Evolutionary conservation across 257 asterid species (phyloP).

Genomic region (Capsicum rhomboideum): DNA sequence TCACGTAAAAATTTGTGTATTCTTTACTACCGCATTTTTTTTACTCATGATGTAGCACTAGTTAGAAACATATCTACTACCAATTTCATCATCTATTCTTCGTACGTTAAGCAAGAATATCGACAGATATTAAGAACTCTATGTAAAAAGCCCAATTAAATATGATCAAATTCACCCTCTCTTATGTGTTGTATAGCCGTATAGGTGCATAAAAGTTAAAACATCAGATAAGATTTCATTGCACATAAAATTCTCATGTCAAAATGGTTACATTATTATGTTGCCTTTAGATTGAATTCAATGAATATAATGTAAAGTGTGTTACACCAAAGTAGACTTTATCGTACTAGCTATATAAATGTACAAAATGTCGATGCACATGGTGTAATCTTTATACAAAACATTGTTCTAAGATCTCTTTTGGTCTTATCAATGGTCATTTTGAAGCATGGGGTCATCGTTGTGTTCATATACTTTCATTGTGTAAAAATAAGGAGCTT

Average conservation of each 20-base stretch:
- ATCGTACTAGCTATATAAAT: neutral
- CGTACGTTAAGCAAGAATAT: no score
- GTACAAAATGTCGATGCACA: neutral
- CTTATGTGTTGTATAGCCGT: no score
- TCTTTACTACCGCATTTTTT: no score
- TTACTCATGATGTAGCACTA: no score
- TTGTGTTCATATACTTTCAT: no score
- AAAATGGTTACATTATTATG: neutral
- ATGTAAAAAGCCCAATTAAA: no score
- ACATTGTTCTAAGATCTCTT: neutral
- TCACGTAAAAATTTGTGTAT: no score
- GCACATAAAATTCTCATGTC: conserved; percentile 11
- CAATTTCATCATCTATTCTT: no score
- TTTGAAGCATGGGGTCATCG: neutral
- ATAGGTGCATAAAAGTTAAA: neutral
- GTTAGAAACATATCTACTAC: no score
- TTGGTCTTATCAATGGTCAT: neutral
- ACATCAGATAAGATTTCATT: conserved; percentile 4
- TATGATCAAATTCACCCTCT: no score
- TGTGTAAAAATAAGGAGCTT: no score
- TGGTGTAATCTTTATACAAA: neutral
- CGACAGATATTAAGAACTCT: no score
- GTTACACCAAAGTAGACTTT: neutral
- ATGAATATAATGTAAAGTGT: neutral
- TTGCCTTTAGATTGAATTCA: neutral